Conservation (phyloP, 306 rosid species). For the Argentina anserina region DNA sequence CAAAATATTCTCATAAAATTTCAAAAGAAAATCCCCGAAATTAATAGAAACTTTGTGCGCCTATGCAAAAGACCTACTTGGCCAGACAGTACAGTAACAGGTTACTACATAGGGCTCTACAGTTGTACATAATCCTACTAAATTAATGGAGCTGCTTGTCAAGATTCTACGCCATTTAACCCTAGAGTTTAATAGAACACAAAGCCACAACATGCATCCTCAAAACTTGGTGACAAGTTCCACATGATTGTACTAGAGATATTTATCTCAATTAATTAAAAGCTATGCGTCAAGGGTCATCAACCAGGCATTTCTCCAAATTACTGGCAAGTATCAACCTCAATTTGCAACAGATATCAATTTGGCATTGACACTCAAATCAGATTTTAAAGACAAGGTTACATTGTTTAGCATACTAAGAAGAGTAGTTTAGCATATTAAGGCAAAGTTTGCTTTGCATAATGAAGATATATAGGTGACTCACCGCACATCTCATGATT, state of each 20-base stretch:
- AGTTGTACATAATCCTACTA: background rate
- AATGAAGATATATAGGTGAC: constrained; percentile 11
- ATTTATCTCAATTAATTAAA: background rate
- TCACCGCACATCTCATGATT: constrained; percentile 32
- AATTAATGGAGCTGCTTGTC: background rate
- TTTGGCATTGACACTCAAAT: background rate
- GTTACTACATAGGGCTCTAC: background rate
- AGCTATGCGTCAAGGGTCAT: background rate
- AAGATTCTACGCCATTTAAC: background rate
- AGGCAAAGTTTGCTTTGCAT: background rate
- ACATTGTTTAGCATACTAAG: background rate
- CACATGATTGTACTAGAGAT: background rate
- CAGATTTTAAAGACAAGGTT: background rate
- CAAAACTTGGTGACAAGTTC: background rate
- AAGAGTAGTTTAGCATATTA: no score
- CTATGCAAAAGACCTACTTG: background rate
- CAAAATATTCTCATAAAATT: background rate
- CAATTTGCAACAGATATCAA: background rate
- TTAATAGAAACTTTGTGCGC: background rate
- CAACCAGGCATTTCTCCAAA: background rate
- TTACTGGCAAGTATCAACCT: background rate
- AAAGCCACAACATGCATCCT: background rate
- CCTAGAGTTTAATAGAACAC: background rate
- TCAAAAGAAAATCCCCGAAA: background rate
- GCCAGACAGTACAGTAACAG: background rate